Evolutionary conservation across 2,329 filamentous ascomycete genomes (phyloP), one percentile per base, ranked within the genome.

Genomic region (Neophaeococcomyces aloes): DNA sequence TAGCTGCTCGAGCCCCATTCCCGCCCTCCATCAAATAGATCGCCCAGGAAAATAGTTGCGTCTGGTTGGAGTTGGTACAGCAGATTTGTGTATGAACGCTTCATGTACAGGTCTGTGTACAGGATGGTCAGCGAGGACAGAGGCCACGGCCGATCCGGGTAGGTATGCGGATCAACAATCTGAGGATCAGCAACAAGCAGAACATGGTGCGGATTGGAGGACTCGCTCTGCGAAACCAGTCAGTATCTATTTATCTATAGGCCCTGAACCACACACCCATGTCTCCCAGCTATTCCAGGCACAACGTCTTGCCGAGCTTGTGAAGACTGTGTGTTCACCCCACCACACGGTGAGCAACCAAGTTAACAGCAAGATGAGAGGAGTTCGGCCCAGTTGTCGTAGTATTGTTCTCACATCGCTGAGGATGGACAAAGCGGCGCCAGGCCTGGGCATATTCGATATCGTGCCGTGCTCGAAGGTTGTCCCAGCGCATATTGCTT

Each of bases 101-200:
- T 79, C 51, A 98, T 75, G 64, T 95, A 98, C 58, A 86, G 83
- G 63, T 98, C 91, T 44, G 88, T 93, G 54, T 94, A 80, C 46
- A 69, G 68, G 47, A 81, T 71, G 1, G 81, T 83, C 47, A 82
- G 60, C 6, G 69, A 70, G 6, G 77, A 79, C n/a, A 84, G 65
- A 8, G 78, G 79, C 80, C 80, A 83, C 30, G 78, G 79, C 34
- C 88, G 79, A 54, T 83, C 86, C 2, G 87, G 86, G 57, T 95
- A 95, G n/a, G 87, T 93, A 62, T 95, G 86, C 43, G 87, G 85
- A 63, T 95, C 88, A 57, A 91, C 86, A 46, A 95, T 74, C 61
- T 95, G 88, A 33, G 88, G 88, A 59, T 95, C 88, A 48, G 88
- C 86, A 53, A 95, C 72, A 59, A 95, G 80, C 54, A 86, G 72